Percentiles rank a stretch among this genome's conserved stretches.
These are phyloP conservation scores for Sugiyamaella mastotermitis DNA, from an alignment of 805 yeast genomes.

Conservation along the genomic window DNA sequence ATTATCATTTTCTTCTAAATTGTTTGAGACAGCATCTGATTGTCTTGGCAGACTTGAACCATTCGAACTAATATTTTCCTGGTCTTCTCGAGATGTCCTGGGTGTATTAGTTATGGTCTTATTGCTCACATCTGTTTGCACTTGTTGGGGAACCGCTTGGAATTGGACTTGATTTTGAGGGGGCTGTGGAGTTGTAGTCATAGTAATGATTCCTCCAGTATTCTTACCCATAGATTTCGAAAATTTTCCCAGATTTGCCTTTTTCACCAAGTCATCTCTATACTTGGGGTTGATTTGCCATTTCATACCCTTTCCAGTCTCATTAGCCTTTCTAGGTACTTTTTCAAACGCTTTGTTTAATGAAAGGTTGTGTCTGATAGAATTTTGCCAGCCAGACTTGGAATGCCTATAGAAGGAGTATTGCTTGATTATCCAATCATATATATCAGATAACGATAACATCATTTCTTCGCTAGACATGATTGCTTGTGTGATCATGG, in stretches of 20 bases:
- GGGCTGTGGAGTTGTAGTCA: too few species aligned
- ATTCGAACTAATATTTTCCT: too few species aligned
- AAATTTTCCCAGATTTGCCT: constrained; percentile 67
- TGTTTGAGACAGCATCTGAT: too few species aligned
- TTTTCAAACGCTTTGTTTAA: constrained; percentile 96
- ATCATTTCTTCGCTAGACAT: constrained; percentile 83
- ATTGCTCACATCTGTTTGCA: too few species aligned
- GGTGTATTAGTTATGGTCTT: too few species aligned
- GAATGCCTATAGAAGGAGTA: constrained; percentile 89
- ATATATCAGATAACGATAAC: constrained; percentile 84
- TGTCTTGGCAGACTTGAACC: too few species aligned
- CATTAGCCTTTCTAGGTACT: constrained; percentile 90
- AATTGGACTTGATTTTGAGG: too few species aligned
- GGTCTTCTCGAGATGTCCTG: too few species aligned
- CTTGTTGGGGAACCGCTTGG: too few species aligned
- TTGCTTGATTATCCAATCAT: constrained; percentile 80
- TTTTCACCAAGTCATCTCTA: constrained; percentile 74
- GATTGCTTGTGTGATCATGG: constrained; percentile 97
- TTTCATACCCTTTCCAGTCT: constrained; percentile 99
- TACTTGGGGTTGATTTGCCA: constrained; percentile 92
- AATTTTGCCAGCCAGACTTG: constrained; percentile 97
- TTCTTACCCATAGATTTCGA: too few species aligned
- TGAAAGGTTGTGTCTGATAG: constrained; percentile 90
- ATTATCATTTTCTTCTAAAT: too few species aligned
- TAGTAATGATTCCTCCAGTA: too few species aligned